Evolutionary conservation across 2,329 filamentous ascomycete species (phyloP), one percentile per base, ranked within the genome.

Genomic region (Davidsoniella virescens): DNA sequence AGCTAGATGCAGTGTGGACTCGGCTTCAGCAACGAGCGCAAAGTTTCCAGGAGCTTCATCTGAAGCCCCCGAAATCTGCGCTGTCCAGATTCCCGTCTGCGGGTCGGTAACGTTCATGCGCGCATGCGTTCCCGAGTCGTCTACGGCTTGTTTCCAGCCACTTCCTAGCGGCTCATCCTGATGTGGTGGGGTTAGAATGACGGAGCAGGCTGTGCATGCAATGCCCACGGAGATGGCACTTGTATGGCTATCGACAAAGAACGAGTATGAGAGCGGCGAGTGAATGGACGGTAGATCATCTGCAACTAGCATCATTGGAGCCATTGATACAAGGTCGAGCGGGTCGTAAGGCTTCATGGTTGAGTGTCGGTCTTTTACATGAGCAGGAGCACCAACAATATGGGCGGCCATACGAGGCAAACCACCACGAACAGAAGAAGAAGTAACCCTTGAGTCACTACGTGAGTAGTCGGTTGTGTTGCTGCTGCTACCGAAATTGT

Each of bases 221-320:
- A 55, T 50, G 4, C 51, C 48, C 3, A 53, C 38, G 7, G 49
- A 49, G 4, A 55, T 37, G 16, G 47, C 50, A 6, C 46, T 33
- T 51, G 53, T 55, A n/a, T 51, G 44, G 6, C 26, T 36, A 38
- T 55, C 54, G 18, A 55, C 54, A 5, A 43, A 20, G 29, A 55
- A 51, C 8, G 48, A 36, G 46, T 50, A 49, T 4, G 40, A 42
- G 18, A 40, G 18, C 4, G 39, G 48, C n/a, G 39, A 46, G 14
- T 43, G 9, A 2, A 33, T 7, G 12, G 25, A n/a, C 17, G 44
- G 45, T 18, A 47, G 20, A 2, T 20, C 20, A 16, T 50, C 44
- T 12, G 49, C 44, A 14, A 47, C 49, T 8, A 51, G 37, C 40
- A 51, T 14, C 7, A 54, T 49, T 7, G 52, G 49, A 5, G 45